Evolutionary conservation across 768 basidiomycete species (phyloP).

Genomic region (Clitopilus passeckerianus): DNA sequence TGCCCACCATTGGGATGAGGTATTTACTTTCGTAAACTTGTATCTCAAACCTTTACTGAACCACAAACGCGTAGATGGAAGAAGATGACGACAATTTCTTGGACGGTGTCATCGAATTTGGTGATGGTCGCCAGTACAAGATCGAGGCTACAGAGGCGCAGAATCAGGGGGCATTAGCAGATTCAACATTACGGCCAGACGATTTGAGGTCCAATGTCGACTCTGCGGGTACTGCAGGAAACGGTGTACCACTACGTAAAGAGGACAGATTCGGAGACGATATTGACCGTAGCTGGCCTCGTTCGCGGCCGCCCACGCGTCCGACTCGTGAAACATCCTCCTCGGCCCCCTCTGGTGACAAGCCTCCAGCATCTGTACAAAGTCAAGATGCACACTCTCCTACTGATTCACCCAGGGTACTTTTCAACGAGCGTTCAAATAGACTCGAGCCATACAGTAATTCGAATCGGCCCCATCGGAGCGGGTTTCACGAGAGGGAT

Average conservation of each 20-base stretch:
- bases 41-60: conserved; percentile 1
- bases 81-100: conserved; percentile 92
- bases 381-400: conserved; percentile 40
- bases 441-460: conserved; percentile 78
- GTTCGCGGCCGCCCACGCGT: conserved; percentile 47
- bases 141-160: conserved; percentile 45
- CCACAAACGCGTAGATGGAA: conserved; percentile 54
- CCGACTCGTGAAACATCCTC: conserved; percentile 36
- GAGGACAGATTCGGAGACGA: conserved; percentile 91
- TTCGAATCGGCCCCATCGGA: conserved; percentile 21
- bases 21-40: conserved; percentile 30
- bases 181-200: conserved; percentile 22
- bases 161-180: background rate
- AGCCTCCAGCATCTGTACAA: conserved; percentile 25
- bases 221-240: conserved; percentile 16
- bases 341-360: conserved; percentile 15
- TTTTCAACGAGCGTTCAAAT: conserved; percentile 97
- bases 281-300: conserved; percentile 96
- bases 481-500: background rate
- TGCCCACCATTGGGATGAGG: conserved; percentile 97
- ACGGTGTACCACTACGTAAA: conserved; percentile 58
- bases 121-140: conserved; percentile 89
- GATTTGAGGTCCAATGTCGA: conserved; percentile 14
- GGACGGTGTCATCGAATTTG: conserved; percentile 90
- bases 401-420: conserved; percentile 58